Percentiles rank a stretch among this genome's conserved stretches.
These are phyloP conservation scores for Suillus americanus DNA, from an alignment of 768 basidiomycete species.

Conservation along the genomic window DNA sequence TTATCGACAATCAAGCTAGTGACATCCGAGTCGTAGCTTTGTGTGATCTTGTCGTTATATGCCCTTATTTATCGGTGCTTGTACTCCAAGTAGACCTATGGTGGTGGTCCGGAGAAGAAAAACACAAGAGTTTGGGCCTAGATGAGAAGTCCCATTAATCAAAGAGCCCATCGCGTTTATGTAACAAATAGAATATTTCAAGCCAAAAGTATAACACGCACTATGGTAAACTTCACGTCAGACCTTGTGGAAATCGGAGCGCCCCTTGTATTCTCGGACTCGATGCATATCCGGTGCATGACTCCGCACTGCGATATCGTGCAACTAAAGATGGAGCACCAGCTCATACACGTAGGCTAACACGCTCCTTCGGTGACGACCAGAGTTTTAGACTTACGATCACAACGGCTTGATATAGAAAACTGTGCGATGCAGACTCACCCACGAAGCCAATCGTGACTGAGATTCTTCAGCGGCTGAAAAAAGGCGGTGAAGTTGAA, in stretches of 20 bases:
- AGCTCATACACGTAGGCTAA: background rate
- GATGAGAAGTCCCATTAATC: background rate
- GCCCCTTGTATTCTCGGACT: background rate
- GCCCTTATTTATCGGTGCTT: background rate
- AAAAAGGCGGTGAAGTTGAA: conserved; percentile 35
- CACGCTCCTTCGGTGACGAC: background rate
- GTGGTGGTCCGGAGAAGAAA: background rate
- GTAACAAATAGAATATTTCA: background rate
- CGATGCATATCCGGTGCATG: background rate
- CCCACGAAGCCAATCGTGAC: background rate
- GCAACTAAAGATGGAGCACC: background rate
- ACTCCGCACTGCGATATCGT: background rate
- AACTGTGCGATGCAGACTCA: background rate
- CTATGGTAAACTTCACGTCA: background rate
- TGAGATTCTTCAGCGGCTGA: background rate
- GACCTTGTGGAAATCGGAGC: background rate
- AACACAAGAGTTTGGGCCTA: background rate
- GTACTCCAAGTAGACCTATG: background rate
- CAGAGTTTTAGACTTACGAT: background rate
- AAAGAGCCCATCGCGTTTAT: background rate
- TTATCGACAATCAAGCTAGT: background rate
- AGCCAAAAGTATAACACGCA: background rate
- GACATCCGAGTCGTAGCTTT: background rate
- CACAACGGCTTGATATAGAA: background rate
- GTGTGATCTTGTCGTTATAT: background rate